Percentiles rank a stretch among this genome's conserved stretches.
These are phyloP conservation scores for Trichoderma koningiopsis DNA, from an alignment of 2,329 filamentous ascomycete genomes.

Conservation along the genomic window DNA sequence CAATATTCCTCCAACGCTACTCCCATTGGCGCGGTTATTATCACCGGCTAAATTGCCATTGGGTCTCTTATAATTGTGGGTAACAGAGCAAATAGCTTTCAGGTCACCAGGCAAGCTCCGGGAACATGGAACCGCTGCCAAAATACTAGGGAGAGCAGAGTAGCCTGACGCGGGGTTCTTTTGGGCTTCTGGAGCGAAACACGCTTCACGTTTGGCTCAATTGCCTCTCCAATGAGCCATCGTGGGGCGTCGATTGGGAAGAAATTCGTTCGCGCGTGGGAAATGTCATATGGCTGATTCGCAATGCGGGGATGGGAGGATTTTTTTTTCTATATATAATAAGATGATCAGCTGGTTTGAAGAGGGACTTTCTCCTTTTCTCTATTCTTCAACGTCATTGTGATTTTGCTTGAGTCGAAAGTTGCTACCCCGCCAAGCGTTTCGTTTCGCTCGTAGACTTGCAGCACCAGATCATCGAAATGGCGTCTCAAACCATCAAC, in stretches of 20 bases:
- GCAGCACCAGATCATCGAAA: slow-evolving; percentile 8
- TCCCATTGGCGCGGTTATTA: slow-evolving; percentile 26
- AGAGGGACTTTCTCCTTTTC: not conserved
- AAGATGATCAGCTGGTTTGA: not conserved
- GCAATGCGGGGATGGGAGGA: slow-evolving; percentile 21
- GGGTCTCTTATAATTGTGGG: slow-evolving; percentile 23
- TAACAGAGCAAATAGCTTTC: not conserved
- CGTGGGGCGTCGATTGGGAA: slow-evolving; percentile 20
- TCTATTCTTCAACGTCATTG: slow-evolving; percentile 3
- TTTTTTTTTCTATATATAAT: slow-evolving; percentile 4
- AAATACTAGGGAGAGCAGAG: slow-evolving; percentile 12
- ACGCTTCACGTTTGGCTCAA: not conserved
- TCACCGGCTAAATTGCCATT: slow-evolving; percentile 19
- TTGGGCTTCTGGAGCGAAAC: not conserved
- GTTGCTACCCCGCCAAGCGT: slow-evolving; percentile 9
- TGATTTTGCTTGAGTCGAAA: not conserved
- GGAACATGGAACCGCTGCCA: slow-evolving; percentile 18
- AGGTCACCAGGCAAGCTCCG: not conserved
- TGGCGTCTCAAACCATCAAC: slow-evolving; percentile 33
- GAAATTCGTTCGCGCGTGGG: slow-evolving; percentile 19
- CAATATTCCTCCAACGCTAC: not conserved
- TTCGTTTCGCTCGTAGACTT: not conserved
- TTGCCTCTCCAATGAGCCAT: slow-evolving; percentile 19
- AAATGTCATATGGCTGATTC: slow-evolving; percentile 24
- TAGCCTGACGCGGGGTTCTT: slow-evolving; percentile 14